phyloP scores from a whole-genome alignment of 2,329 filamentous ascomycete genomes.

The Ophiostoma perfectum region DNA sequence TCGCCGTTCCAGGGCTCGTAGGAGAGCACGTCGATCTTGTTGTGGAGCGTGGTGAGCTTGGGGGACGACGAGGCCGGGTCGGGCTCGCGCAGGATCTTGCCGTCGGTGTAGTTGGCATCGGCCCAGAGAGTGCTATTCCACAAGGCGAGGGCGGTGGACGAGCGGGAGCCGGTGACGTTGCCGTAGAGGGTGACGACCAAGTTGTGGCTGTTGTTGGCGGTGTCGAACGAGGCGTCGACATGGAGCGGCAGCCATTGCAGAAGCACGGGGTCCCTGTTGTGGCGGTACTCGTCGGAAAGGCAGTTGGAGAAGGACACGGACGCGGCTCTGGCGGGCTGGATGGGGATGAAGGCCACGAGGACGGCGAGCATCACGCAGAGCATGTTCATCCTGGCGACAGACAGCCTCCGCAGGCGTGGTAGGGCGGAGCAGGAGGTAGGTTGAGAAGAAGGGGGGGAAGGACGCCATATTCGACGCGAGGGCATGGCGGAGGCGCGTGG shows the following conservation, averaged over 20 bases:
- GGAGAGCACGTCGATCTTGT: conserved; percentile 66
- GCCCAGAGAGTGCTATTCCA: conserved; percentile 56
- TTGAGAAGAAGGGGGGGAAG: not conserved
- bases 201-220: conserved; percentile 52
- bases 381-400: not conserved
- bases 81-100: conserved; percentile 70
- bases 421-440: too few species aligned
- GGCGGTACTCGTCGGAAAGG: conserved; percentile 52
- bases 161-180: conserved; percentile 74
- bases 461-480: conserved; percentile 14
- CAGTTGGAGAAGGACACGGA: conserved; percentile 81
- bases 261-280: conserved; percentile 44
- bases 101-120: conserved; percentile 54
- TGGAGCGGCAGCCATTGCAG: conserved; percentile 76
- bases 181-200: conserved; percentile 80
- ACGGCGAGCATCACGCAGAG: conserved; percentile 34
- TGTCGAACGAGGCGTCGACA: conserved; percentile 69
- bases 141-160: conserved; percentile 53
- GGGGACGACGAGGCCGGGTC: conserved; percentile 41
- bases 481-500: too few species aligned
- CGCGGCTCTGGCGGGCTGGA: conserved; percentile 52
- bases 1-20: conserved; percentile 61
- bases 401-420: not conserved
- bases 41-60: conserved; percentile 67
- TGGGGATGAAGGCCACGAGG: conserved; percentile 37